Conservation (phyloP, 2,329 filamentous ascomycete species). For the Nothopassalora personata region DNA sequence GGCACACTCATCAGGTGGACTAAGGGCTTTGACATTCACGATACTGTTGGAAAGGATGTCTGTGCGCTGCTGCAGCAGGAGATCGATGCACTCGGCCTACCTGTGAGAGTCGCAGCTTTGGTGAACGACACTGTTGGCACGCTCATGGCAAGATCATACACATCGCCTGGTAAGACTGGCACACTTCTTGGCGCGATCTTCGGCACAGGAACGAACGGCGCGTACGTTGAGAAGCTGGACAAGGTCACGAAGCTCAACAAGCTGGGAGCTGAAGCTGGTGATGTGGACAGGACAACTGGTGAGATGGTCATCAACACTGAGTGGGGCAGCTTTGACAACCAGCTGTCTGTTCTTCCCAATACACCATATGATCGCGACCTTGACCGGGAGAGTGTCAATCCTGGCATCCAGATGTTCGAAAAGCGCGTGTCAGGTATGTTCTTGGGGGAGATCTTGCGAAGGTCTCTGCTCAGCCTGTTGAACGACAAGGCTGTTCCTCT, state of each 20-base stretch:
- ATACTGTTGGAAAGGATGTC: constrained; percentile 89
- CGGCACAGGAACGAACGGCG: constrained; percentile 93
- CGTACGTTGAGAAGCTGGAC: constrained; percentile 86
- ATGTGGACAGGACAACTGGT: constrained; percentile 74
- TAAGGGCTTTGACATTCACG: constrained; percentile 96
- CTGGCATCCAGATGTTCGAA: constrained; percentile 97
- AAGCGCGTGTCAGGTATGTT: constrained; percentile 99
- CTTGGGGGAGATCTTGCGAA: constrained; percentile 83
- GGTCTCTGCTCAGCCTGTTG: constrained; percentile 67
- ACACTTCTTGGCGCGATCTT: constrained; percentile 96
- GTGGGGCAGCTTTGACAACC: constrained; percentile 98
- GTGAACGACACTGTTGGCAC: constrained; percentile 98
- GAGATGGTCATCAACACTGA: constrained; percentile 98
- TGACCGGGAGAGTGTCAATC: constrained; percentile 78
- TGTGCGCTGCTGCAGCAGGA: constrained; percentile 83
- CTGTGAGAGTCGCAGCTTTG: constrained; percentile 88
- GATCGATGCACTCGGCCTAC: constrained; percentile 78
- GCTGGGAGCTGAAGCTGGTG: constrained; percentile 40
- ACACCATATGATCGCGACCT: constrained; percentile 77
- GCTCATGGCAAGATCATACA: constrained; percentile 90
- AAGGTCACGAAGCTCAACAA: constrained; percentile 72
- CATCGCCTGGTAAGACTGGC: constrained; percentile 77
- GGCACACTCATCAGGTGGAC: constrained; percentile 94
- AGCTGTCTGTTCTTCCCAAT: constrained; percentile 77
- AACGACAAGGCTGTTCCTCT: constrained; percentile 62